These are phyloP conservation scores for Cenchrus purpureus DNA, from an alignment of 176 grass and related monocot species.

Conservation along the genomic window DNA sequence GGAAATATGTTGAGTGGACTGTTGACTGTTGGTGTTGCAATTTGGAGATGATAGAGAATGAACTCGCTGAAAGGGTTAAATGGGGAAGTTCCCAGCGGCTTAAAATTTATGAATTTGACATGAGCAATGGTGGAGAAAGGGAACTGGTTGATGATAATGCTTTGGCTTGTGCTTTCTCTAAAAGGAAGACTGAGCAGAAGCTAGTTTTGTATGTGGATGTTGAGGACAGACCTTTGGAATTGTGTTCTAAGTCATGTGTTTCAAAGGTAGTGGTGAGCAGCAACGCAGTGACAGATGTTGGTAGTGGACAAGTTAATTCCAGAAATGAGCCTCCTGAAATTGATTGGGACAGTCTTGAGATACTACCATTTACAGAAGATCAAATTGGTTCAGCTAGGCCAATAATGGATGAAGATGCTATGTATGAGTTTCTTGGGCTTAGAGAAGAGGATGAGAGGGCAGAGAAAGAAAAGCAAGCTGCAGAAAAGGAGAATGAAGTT, in stretches of 20 bases:
- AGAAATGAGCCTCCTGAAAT: background rate
- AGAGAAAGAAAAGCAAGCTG: background rate
- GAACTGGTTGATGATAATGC: background rate
- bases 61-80: too few species aligned
- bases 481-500: background rate
- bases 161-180: background rate
- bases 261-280: too few species aligned
- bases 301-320: background rate
- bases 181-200: background rate
- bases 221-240: background rate
- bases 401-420: background rate
- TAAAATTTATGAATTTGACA: too few species aligned
- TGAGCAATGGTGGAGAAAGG: background rate
- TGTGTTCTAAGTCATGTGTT: background rate
- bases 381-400: background rate
- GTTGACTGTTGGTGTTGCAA: too few species aligned
- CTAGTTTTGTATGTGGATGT: slow-evolving; percentile 1
- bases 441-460: background rate
- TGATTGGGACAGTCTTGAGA: background rate
- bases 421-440: background rate
- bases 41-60: too few species aligned
- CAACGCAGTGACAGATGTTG: background rate
- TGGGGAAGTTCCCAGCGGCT: too few species aligned
- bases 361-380: background rate
- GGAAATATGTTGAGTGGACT: too few species aligned